phyloP scores from a whole-genome alignment of 257 asterid species.

The Coffea canephora region DNA sequence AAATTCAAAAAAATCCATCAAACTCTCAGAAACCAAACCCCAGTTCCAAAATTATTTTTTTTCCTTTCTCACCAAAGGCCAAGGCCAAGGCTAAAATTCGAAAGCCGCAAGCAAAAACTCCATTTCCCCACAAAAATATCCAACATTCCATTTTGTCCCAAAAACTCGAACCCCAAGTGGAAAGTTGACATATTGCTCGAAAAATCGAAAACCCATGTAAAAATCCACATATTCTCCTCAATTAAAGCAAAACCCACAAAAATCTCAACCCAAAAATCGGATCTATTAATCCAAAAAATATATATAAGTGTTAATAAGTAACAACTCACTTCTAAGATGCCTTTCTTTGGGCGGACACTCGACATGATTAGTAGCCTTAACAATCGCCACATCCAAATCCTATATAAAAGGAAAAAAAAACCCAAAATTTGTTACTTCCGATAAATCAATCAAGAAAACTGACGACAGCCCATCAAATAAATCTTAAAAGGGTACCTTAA shows the following conservation, averaged over 20 bases:
- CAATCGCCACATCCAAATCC: conserved; percentile 99
- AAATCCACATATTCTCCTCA: conserved; percentile 18
- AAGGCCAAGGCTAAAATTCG: no score
- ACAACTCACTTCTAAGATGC: conserved; percentile 81
- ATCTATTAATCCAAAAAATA: conserved; percentile 28
- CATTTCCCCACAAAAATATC: neutral
- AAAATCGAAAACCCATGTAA: conserved; percentile 14
- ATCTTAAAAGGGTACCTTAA: conserved; percentile 47
- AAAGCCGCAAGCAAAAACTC: neutral
- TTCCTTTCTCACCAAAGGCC: no score
- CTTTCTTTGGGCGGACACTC: conserved; percentile 95
- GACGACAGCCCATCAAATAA: neutral
- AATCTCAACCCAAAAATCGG: conserved; percentile 21
- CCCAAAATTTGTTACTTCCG: conserved; percentile 15
- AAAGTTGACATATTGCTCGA: conserved; percentile 4
- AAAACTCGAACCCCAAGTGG: neutral
- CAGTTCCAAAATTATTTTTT: neutral
- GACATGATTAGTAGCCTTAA: conserved; percentile 97
- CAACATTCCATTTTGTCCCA: neutral
- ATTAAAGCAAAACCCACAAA: conserved; percentile 22
- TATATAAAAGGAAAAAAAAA: conserved; percentile 18
- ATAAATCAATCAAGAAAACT: conserved; percentile 15
- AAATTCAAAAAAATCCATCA: conserved; percentile 8
- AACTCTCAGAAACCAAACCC: neutral
- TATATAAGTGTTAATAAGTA: conserved; percentile 6